phyloP scores from a whole-genome alignment of 1,284 basidiomycete genomes.

The Sutorius eximius region DNA sequence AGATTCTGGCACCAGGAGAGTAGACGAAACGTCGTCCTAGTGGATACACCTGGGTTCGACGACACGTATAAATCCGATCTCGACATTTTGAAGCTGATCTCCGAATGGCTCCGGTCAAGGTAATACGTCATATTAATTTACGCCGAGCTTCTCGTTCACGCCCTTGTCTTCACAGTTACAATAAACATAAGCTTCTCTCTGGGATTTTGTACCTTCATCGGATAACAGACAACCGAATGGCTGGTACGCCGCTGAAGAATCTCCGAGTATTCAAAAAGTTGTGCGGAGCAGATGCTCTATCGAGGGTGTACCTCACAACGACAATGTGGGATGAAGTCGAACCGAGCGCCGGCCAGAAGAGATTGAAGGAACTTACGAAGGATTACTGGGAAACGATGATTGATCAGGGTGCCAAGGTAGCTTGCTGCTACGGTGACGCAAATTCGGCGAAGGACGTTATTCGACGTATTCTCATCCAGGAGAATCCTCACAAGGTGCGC shows the following conservation, averaged over 20 bases:
- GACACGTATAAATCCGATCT: slow-evolving; percentile 19
- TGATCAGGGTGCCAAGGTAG: neutral
- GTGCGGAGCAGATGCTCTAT: neutral
- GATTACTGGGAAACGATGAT: slow-evolving; percentile 17
- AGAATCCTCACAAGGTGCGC: neutral
- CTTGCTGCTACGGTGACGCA: slow-evolving; percentile 3
- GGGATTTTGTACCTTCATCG: slow-evolving; percentile 52
- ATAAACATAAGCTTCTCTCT: slow-evolving; percentile 34
- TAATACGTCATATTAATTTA: neutral
- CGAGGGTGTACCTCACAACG: slow-evolving; percentile 12
- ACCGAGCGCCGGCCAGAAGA: neutral
- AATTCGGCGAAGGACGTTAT: slow-evolving; percentile 11
- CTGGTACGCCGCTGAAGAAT: slow-evolving; percentile 42
- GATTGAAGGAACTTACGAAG: slow-evolving; percentile 3
- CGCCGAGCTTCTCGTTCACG: neutral
- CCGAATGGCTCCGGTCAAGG: slow-evolving; percentile 25
- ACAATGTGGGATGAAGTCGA: slow-evolving; percentile 25
- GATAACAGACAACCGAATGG: slow-evolving; percentile 47
- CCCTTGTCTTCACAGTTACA: slow-evolving; percentile 29
- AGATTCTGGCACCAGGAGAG: slow-evolving; percentile 9
- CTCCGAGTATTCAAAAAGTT: slow-evolving; percentile 24
- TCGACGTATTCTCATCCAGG: slow-evolving; percentile 1
- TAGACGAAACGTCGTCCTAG: slow-evolving; percentile 9
- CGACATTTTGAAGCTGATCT: slow-evolving; percentile 26
- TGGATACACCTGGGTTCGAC: slow-evolving; percentile 26